phyloP scores from a whole-genome alignment of 345 rosid genomes.

The Corchorus capsularis region DNA sequence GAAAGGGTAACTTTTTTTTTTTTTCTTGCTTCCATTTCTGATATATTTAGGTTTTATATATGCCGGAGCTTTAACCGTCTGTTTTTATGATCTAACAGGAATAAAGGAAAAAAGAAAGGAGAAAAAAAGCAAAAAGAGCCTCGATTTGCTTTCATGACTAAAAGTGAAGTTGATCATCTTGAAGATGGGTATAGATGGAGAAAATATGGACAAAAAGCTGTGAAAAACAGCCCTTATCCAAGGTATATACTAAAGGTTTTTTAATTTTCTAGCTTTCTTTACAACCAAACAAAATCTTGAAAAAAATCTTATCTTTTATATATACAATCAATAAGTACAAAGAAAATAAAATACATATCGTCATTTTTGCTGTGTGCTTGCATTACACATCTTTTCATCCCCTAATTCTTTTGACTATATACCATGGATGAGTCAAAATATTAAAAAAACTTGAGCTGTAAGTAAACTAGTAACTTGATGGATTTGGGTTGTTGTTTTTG shows the following conservation, averaged over 20 bases:
- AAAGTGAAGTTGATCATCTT: conserved; percentile 80
- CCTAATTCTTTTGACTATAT: conserved; percentile 2
- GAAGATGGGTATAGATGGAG: conserved; percentile 94
- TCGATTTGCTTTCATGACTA: conserved; percentile 82
- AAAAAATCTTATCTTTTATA: background rate
- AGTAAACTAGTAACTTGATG: background rate
- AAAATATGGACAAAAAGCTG: conserved; percentile 90
- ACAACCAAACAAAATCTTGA: conserved; percentile 12
- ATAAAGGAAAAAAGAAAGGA: conserved; percentile 54
- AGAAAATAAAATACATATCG: background rate
- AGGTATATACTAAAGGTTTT: conserved; percentile 42
- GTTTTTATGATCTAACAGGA: conserved; percentile 31
- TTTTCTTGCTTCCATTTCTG: background rate
- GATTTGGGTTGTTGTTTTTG: background rate
- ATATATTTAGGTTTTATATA: too few relatives aligned
- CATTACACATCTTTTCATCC: conserved; percentile 4
- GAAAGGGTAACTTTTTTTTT: conserved; percentile 45
- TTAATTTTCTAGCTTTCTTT: background rate
- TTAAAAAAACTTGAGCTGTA: background rate
- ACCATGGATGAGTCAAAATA: background rate
- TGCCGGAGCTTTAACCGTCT: too few relatives aligned
- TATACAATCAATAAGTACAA: background rate
- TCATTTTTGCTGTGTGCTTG: background rate
- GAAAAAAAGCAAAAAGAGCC: conserved; percentile 68
- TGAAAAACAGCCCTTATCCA: conserved; percentile 75